phyloP scores from a whole-genome alignment of 495 filamentous ascomycete species.

The Amniculicola lignicola region DNA sequence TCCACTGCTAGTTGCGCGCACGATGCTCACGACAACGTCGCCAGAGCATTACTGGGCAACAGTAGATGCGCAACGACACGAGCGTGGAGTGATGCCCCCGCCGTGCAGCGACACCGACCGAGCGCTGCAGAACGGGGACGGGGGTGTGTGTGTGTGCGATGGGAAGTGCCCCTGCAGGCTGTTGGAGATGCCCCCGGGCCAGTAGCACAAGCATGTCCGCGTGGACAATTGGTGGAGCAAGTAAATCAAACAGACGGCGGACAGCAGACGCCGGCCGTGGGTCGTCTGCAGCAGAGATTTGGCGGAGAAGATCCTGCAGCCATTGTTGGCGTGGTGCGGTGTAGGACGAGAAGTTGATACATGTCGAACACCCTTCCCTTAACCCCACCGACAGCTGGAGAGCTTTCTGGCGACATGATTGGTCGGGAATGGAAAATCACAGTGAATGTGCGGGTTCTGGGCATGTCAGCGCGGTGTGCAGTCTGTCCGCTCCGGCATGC shows the following conservation, averaged over 20 bases:
- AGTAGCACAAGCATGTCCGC: no score
- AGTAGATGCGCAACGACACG: not conserved
- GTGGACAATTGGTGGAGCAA: conserved; percentile 6
- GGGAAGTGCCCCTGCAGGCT: conserved; percentile 20
- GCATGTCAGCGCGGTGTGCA: conserved; percentile 18
- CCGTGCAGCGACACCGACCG: not conserved
- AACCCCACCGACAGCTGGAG: no score
- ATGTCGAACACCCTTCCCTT: no score
- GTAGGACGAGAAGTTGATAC: no score
- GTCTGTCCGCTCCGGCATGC: conserved; percentile 21
- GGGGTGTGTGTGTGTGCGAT: conserved; percentile 4
- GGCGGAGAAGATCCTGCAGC: no score
- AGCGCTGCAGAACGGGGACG: conserved; percentile 7
- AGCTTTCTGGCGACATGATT: conserved; percentile 6
- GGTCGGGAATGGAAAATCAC: conserved; percentile 11
- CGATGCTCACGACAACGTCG: not conserved
- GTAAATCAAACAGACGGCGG: no score
- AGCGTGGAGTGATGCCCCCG: no score
- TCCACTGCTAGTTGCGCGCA: not conserved
- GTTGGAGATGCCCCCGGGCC: no score
- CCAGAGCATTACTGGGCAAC: not conserved
- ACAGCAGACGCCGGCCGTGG: no score
- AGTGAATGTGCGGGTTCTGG: not conserved
- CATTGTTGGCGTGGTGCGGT: no score
- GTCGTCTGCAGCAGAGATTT: no score